These are phyloP conservation scores for Phytophthora aleatoria DNA, from an alignment of 352 stramenopile genomes.

Conservation along the genomic window DNA sequence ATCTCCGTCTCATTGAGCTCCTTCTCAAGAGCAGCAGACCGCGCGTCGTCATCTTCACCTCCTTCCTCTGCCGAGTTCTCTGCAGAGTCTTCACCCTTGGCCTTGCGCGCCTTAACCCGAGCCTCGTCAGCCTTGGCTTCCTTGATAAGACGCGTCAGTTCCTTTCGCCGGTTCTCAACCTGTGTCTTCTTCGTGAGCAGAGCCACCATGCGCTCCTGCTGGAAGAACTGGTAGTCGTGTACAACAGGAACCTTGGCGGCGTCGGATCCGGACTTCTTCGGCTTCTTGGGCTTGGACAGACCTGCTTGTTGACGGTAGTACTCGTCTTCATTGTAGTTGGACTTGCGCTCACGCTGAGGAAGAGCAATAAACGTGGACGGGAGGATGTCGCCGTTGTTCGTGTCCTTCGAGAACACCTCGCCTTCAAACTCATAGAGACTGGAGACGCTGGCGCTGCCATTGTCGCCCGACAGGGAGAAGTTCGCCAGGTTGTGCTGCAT, in stretches of 20 bases:
- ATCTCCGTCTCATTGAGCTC: conserved; percentile 83
- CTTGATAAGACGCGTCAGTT: conserved; percentile 82
- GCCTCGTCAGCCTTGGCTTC: conserved; percentile 86
- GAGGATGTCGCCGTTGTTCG: conserved; percentile 74
- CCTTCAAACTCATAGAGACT: conserved; percentile 90
- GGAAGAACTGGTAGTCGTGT: conserved; percentile 96
- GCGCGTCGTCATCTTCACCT: conserved; percentile 45
- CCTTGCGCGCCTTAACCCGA: conserved; percentile 66
- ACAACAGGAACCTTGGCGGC: conserved; percentile 90
- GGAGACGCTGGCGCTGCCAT: conserved; percentile 69
- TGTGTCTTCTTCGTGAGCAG: conserved; percentile 88
- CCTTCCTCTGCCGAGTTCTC: conserved; percentile 74
- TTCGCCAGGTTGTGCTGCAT: conserved; percentile 97
- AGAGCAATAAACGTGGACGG: conserved; percentile 92
- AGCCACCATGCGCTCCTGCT: conserved; percentile 88
- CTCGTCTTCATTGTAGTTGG: conserved; percentile 97
- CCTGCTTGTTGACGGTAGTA: conserved; percentile 93
- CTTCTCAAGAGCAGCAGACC: conserved; percentile 74
- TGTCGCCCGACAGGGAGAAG: conserved; percentile 94
- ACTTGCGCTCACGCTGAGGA: conserved; percentile 87
- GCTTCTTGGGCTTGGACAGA: conserved; percentile 83
- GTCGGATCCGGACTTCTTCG: conserved; percentile 88
- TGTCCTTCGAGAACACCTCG: conserved; percentile 91
- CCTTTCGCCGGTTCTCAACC: conserved; percentile 90
- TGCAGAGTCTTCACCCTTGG: conserved; percentile 71